Percentiles rank a stretch among this genome's conserved stretches.
Evolutionary conservation across 768 basidiomycete genomes (phyloP).

Genomic region (Termitomyces sp.): DNA sequence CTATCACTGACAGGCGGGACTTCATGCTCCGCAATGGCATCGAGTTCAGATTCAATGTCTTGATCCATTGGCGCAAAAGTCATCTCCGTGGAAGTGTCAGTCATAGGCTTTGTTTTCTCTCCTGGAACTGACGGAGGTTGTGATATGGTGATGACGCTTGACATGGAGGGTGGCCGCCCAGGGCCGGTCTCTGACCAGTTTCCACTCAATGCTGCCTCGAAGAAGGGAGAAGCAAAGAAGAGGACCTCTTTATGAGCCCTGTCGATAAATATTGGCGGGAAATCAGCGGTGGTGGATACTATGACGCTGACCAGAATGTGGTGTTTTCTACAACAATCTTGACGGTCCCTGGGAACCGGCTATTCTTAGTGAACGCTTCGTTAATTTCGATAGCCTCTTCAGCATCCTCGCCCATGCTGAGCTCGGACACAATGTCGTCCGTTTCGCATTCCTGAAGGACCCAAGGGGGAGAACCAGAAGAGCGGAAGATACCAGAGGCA

Average conservation of each 20-base stretch:
- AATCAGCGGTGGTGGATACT: not conserved
- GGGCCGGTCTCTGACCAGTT: constrained; percentile 80
- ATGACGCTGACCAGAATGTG: constrained; percentile 76
- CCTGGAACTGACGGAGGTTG: constrained; percentile 64
- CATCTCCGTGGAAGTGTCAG: constrained; percentile 48
- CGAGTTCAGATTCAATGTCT: constrained; percentile 41
- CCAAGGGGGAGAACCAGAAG: constrained; percentile 78
- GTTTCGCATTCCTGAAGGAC: constrained; percentile 71
- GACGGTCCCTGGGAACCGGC: constrained; percentile 76
- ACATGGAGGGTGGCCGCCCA: constrained; percentile 73
- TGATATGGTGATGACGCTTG: constrained; percentile 81
- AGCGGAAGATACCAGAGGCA: constrained; percentile 79
- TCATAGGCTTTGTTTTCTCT: constrained; percentile 30
- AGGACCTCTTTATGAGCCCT: constrained; percentile 93
- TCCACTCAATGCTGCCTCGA: constrained; percentile 86
- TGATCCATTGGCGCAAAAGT: constrained; percentile 57
- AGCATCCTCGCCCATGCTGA: constrained; percentile 61
- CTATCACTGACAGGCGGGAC: constrained; percentile 29
- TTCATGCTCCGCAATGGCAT: constrained; percentile 36
- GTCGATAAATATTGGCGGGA: constrained; percentile 8
- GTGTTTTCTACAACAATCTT: constrained; percentile 88
- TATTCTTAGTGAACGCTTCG: constrained; percentile 68
- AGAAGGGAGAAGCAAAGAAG: constrained; percentile 93
- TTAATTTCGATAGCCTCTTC: constrained; percentile 77
- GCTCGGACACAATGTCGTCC: constrained; percentile 66